Base-by-base conservation (phyloP, 306 rosid genomes). In the Crataegus laevigata region DNA sequence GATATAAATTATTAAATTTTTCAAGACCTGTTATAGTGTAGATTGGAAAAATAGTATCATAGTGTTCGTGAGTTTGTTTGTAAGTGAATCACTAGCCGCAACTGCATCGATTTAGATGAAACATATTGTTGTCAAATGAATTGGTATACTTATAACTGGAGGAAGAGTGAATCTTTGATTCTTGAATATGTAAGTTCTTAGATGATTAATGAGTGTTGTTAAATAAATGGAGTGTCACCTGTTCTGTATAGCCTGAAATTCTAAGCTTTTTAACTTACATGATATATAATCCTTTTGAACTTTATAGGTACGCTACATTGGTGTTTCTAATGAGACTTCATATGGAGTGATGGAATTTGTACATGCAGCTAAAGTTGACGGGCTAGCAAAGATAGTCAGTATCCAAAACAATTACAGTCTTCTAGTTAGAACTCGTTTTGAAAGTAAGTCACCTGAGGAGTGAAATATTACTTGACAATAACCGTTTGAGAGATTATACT, bases 311-410 rank as follows among this genome's bases (percentile, higher is more conserved):
- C 96, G 97, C 68, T 84, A 90, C 79, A 78, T 94, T 78, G 97
- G 97, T 11, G 92, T 94, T 80, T 94, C 99, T 17, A 94, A 92
- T 73, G 97, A 94, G 90, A 89, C 97, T 80, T 94, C 99, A 7
- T 94, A 89, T 75, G 96, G 97, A 73, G 98, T 91, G 74, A 94
- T 91, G 98, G 96, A 94, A 84, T 94, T 91, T 68, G 90, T 90
- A 72, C 89, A 89, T 78, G 82, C 96, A 54, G 92, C 99, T 61
- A 94, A 89, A 82, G 78, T 79, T 43, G 91, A 86, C 78, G 99
- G 97, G 78, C 91, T 92, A 71, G 97, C 96, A 14, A 94, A 94
- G 88, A 94, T 91, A 50, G 86, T 94, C 78, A 94, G 99, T 76
- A 87, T 94, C 83, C 97, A 94, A 81, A 90, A 92, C 77, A 88